Conservation (phyloP, 2,329 filamentous ascomycete species). For the Orbilia blumenaviensis region DNA sequence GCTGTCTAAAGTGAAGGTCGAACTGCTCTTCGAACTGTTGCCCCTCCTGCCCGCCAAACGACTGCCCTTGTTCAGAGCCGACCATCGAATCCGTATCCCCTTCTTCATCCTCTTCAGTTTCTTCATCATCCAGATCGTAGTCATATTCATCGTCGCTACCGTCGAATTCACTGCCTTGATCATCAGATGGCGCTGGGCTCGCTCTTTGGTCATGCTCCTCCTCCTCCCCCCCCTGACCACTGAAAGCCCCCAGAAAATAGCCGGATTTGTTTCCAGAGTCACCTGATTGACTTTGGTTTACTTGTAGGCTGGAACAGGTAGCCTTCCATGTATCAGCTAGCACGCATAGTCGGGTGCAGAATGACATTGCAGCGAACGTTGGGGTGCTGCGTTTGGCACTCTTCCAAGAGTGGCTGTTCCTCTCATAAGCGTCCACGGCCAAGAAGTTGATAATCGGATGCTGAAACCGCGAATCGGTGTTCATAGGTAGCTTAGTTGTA, state of each 20-base stretch:
- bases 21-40: not conserved
- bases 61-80: not conserved
- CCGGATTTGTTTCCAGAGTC: too few species aligned
- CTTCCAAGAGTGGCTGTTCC: not conserved
- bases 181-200: too few species aligned
- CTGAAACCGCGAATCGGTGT: not conserved
- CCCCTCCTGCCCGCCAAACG: too few species aligned
- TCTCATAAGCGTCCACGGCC: not conserved
- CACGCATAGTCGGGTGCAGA: not conserved
- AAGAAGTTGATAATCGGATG: constrained; percentile 7
- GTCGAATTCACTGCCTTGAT: too few species aligned
- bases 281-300: too few species aligned
- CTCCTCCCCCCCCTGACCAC: too few species aligned
- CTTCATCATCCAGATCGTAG: too few species aligned
- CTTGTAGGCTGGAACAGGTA: too few species aligned
- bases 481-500: not conserved
- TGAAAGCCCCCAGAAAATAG: too few species aligned
- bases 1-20: not conserved
- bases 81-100: not conserved
- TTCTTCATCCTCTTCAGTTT: not conserved
- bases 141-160: too few species aligned
- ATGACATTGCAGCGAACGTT: not conserved
- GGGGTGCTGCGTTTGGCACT: not conserved
- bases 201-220: too few species aligned
- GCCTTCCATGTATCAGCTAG: not conserved